Percentiles rank a stretch among this genome's conserved stretches.
phyloP scores from a whole-genome alignment of 2,329 filamentous ascomycete species.

The Colletotrichum endophyticum region DNA sequence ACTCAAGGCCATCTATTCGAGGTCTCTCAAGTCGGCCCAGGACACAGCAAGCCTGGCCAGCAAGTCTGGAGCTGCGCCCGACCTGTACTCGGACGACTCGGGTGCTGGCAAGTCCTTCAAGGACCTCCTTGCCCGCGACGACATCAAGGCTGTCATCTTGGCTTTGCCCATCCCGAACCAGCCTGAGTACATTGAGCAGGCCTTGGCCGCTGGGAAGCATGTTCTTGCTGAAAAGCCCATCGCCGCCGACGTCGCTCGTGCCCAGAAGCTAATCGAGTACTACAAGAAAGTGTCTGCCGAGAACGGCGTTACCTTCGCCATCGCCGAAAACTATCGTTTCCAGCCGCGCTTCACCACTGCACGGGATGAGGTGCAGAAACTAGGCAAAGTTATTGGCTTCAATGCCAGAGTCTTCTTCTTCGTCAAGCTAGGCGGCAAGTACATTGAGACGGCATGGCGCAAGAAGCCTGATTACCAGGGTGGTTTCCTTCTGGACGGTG shows the following conservation, averaged over 20 bases:
- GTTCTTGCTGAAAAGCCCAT: constrained; percentile 75
- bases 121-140: constrained; percentile 56
- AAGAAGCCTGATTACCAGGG: constrained; percentile 74
- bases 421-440: constrained; percentile 35
- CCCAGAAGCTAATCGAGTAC: constrained; percentile 42
- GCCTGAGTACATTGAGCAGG: constrained; percentile 61
- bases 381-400: constrained; percentile 49
- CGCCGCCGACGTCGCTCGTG: constrained; percentile 59
- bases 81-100: constrained; percentile 64
- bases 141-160: constrained; percentile 61
- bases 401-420: constrained; percentile 47
- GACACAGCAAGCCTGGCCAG: constrained; percentile 43
- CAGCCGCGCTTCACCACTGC: constrained; percentile 59
- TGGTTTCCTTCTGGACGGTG: constrained; percentile 77
- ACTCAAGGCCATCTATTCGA: constrained; percentile 71
- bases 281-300: constrained; percentile 30
- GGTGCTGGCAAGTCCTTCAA: constrained; percentile 49
- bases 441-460: constrained; percentile 53
- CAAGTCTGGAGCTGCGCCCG: constrained; percentile 33
- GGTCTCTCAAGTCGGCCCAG: constrained; percentile 63
- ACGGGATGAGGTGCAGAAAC: constrained; percentile 39
- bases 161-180: constrained; percentile 69
- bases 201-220: constrained; percentile 70
- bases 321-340: constrained; percentile 80
- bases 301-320: constrained; percentile 51